Evolutionary conservation across 2,329 filamentous ascomycete species (phyloP).

Genomic region (Polytolypa hystricis): DNA sequence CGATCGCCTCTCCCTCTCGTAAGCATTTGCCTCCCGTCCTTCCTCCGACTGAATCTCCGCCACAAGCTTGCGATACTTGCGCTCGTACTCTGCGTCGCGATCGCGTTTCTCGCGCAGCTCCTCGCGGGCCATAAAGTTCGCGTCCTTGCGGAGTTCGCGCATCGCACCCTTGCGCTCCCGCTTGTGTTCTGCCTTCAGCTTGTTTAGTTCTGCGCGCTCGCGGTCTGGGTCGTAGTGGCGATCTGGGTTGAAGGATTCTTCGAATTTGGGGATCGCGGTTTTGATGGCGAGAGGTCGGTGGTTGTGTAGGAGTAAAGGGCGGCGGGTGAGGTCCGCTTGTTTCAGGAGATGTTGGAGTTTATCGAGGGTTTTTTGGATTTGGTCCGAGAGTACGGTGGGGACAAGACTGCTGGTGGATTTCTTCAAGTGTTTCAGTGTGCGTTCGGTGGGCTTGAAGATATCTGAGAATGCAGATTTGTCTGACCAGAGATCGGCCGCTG

Average conservation of each 20-base stretch:
- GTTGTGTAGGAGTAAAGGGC: conserved; percentile 77
- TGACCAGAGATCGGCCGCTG: conserved; percentile 62
- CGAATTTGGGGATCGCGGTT: conserved; percentile 82
- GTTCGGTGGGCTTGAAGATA: conserved; percentile 57
- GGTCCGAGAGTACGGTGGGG: conserved; percentile 25
- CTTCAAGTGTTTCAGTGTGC: conserved; percentile 51
- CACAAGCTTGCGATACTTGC: conserved; percentile 84
- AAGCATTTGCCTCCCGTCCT: conserved; percentile 72
- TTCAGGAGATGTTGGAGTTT: conserved; percentile 37
- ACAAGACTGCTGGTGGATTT: conserved; percentile 43
- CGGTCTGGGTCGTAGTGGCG: conserved; percentile 96
- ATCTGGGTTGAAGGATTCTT: conserved; percentile 85
- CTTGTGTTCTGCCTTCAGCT: conserved; percentile 84
- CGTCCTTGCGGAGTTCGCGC: conserved; percentile 88
- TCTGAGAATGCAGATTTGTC: conserved; percentile 65
- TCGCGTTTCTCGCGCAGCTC: conserved; percentile 86
- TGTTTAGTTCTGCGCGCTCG: conserved; percentile 73
- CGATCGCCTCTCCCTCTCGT: conserved; percentile 72
- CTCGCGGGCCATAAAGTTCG: conserved; percentile 85
- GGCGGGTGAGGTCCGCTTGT: conserved; percentile 54
- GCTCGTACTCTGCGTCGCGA: conserved; percentile 85
- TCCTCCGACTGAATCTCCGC: conserved; percentile 95
- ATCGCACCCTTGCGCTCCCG: conserved; percentile 89
- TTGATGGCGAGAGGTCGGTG: conserved; percentile 84
- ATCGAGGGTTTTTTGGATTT: conserved; percentile 21